A percentile compares a stretch with the other conserved stretches of the same genome.
phyloP scores from a whole-genome alignment of 352 stramenopile genomes.

The Globisporangium nagaii region DNA sequence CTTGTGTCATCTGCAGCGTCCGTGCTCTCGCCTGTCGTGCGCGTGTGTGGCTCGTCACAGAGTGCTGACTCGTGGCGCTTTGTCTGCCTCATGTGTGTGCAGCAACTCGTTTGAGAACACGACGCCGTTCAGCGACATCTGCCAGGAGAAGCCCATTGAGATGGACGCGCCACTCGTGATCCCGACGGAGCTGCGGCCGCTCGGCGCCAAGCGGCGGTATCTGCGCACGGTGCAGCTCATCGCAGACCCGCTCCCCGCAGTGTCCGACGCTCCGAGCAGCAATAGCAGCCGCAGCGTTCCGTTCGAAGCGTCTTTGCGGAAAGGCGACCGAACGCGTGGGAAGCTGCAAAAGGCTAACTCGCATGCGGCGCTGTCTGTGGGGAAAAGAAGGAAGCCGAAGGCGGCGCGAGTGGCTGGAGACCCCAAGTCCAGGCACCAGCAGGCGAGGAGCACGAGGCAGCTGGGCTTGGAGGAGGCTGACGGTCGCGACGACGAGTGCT shows the following conservation, averaged over 20 bases:
- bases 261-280: neutral
- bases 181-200: conserved; percentile 41
- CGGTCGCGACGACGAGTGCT: too few species aligned
- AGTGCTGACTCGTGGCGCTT: neutral
- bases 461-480: too few species aligned
- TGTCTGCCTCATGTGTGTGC: neutral
- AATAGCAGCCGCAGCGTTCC: neutral
- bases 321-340: neutral
- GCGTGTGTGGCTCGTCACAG: neutral
- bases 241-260: conserved; percentile 11
- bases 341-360: conserved; percentile 4
- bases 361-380: neutral
- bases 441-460: neutral
- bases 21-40: neutral
- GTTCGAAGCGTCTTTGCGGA: conserved; percentile 8
- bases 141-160: conserved; percentile 20
- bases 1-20: neutral
- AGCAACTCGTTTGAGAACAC: conserved; percentile 64
- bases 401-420: neutral
- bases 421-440: neutral
- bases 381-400: conserved; percentile 2
- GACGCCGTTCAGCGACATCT: conserved; percentile 25
- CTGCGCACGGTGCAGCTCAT: conserved; percentile 62
- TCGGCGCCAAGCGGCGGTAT: conserved; percentile 39
- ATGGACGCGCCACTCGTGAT: conserved; percentile 56